Conservation (phyloP, 768 basidiomycete species). For the Hericium erinaceus region DNA sequence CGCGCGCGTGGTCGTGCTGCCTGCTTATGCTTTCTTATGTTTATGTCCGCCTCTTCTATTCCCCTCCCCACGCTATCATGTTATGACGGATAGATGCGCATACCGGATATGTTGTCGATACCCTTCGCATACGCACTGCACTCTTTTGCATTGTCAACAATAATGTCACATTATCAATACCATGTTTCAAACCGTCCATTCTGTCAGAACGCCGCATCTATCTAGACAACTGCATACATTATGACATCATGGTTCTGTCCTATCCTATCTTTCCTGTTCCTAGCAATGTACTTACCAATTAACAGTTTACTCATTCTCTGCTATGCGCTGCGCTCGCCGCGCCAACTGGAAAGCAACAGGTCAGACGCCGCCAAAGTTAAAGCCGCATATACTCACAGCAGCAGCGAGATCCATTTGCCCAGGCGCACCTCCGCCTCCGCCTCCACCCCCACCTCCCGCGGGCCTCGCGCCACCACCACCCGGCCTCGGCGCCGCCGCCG, state of each 20-base stretch:
- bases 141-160: not conserved
- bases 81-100: not conserved
- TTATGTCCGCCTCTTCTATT: not conserved
- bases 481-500: slow-evolving; percentile 24
- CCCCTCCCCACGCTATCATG: not conserved
- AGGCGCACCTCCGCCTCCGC: slow-evolving; percentile 30
- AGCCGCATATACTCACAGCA: slow-evolving; percentile 42
- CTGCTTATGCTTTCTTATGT: not conserved
- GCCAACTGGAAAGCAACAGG: slow-evolving; percentile 43
- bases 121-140: slow-evolving; percentile 9
- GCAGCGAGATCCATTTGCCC: slow-evolving; percentile 79
- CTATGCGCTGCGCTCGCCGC: slow-evolving; percentile 54
- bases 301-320: not conserved
- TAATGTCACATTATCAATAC: not conserved
- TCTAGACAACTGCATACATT: not conserved
- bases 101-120: slow-evolving; percentile 7
- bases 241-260: not conserved
- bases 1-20: slow-evolving; percentile 1
- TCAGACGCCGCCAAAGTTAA: not conserved
- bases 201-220: not conserved
- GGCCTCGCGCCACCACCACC: slow-evolving; percentile 31
- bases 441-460: slow-evolving; percentile 32
- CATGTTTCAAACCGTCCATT: not conserved
- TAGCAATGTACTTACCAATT: no score
- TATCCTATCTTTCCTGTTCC: no score